Conservation (phyloP, 2,329 filamentous ascomycete genomes). For the Chalara sp. region DNA sequence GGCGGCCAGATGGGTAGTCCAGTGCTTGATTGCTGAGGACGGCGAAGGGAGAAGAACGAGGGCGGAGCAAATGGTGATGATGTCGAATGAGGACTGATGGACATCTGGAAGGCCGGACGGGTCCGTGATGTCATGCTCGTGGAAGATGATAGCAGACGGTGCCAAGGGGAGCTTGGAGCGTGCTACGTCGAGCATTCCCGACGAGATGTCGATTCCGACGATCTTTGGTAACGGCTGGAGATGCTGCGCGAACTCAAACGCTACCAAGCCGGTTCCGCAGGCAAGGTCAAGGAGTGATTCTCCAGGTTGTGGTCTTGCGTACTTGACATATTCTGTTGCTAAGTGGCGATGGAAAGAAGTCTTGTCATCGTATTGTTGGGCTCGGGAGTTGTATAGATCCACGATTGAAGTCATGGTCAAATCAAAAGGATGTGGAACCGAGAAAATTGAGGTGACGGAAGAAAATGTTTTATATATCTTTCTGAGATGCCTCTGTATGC, state of each 20-base stretch:
- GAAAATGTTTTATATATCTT: no score
- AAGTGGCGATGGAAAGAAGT: neutral
- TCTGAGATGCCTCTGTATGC: no score
- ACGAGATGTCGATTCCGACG: neutral
- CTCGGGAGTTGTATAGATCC: neutral
- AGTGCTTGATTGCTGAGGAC: neutral
- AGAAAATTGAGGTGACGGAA: neutral
- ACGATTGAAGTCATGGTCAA: neutral
- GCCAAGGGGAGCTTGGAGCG: neutral
- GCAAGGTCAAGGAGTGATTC: neutral
- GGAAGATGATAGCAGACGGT: neutral
- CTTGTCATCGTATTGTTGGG: neutral
- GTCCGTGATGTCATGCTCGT: neutral
- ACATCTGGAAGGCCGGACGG: neutral
- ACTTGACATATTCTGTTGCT: neutral
- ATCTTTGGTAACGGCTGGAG: neutral
- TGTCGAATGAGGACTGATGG: neutral
- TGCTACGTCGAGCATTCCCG: neutral
- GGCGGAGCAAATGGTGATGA: neutral
- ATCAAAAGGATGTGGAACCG: neutral
- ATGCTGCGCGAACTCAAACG: neutral
- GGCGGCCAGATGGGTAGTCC: neutral
- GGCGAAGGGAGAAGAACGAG: neutral
- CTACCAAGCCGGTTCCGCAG: neutral
- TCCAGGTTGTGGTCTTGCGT: neutral